Evolutionary conservation across 768 basidiomycete species (phyloP).

Genomic region (Lactarius akahatsu): DNA sequence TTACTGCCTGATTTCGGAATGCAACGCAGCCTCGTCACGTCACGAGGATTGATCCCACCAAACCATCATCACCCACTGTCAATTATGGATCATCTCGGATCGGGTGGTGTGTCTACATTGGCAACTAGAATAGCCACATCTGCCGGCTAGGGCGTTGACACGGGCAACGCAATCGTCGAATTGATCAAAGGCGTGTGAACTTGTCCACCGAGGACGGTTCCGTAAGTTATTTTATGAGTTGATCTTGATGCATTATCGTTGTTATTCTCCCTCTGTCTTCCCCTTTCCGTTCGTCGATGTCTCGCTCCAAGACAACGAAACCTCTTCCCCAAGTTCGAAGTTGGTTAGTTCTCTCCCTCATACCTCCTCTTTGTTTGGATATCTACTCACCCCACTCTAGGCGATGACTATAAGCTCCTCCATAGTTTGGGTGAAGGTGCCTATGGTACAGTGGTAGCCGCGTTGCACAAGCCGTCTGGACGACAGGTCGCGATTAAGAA

Average conservation of each 20-base stretch:
- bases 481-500: conserved; percentile 94
- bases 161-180: neutral
- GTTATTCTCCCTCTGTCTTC: conserved; percentile 24
- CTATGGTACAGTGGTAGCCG: conserved; percentile 88
- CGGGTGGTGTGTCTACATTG: neutral
- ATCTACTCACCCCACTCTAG: conserved; percentile 37
- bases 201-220: neutral
- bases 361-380: neutral
- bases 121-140: conserved; percentile 4
- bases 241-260: neutral
- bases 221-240: neutral
- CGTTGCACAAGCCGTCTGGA: conserved; percentile 76
- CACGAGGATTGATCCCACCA: neutral
- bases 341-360: conserved; percentile 45
- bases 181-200: conserved; percentile 13
- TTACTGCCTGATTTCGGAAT: neutral
- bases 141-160: neutral
- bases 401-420: conserved; percentile 71
- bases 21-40: neutral
- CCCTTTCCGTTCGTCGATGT: conserved; percentile 8
- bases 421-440: conserved; percentile 82
- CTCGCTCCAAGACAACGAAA: conserved; percentile 49
- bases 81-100: conserved; percentile 3
- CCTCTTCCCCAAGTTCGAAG: conserved; percentile 72
- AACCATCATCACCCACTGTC: neutral